Evolutionary conservation across 129 eudicot genomes (phyloP), one percentile per base, ranked within the genome.

Genomic region (Flaveria ramosissima): DNA sequence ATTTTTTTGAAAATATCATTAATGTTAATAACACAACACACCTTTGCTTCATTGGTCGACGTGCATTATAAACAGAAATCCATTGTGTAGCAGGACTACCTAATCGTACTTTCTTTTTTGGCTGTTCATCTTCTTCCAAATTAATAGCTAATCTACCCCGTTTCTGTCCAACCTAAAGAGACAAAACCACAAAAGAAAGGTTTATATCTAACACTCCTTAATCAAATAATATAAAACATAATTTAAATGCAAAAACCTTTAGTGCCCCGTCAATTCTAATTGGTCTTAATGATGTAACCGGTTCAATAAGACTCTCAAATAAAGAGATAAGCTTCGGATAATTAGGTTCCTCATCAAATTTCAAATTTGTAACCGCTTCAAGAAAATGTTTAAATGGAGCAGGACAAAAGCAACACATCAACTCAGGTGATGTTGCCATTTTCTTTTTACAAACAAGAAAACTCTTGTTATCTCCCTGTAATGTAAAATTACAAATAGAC

Each of bases 1-100:
- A 63, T 39, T 3, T 39, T 41, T 41, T 16, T 52, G 45, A 24
- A 46, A 16, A 46, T 30, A 62, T 75, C 56, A 14, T 9, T 15
- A 17, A 59, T 43, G 24, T 78, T 62, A 71, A 57, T 59, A 12
- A 61, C 39, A 19, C 6, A 60, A 75, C 70, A 41, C 79, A 90
- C 99, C 99, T 89, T 72, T 95, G 99, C 84, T 95, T 95, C 99
- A 95, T 95, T 1, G 99, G 97, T 10, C 96, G 89, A 3, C 97
- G 96, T n/a, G 97, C 99, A 86, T 95, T 95, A 81, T 95, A 95
- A 51, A 95, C 99, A 72, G 99, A 95, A 81, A 95, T 88, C 99
- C 99, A 95, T 71, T 95, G 99, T 60, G 92, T 95, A 63, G 99
- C 99, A 66, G 99, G 99, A 81, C 89, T 95, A 71, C 99, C 99